Percentiles rank a stretch among this genome's conserved stretches.
Evolutionary conservation across 1,139 yeast species (phyloP).

Genomic region (Candida albicans): DNA sequence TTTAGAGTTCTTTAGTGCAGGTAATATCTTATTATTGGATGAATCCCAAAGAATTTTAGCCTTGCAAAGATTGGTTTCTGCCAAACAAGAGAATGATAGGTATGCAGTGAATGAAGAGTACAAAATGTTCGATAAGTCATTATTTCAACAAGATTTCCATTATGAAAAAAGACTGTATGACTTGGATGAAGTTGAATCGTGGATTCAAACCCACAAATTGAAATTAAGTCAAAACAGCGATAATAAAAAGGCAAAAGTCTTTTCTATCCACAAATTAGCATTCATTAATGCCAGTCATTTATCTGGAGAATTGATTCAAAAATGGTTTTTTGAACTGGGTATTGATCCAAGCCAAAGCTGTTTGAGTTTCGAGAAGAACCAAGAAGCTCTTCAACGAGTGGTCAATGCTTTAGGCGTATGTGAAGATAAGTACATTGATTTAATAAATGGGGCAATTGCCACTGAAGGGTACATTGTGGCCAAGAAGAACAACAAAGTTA

Average conservation of each 20-base stretch:
- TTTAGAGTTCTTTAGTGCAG: conserved; percentile 92
- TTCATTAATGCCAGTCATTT: conserved; percentile 71
- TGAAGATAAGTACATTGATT: conserved; percentile 35
- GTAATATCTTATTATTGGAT: conserved; percentile 80
- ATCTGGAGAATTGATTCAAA: conserved; percentile 75
- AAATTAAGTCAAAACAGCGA: conserved; percentile 19
- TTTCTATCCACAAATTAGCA: conserved; percentile 68
- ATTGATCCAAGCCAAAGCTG: conserved; percentile 48
- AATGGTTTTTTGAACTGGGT: conserved; percentile 46
- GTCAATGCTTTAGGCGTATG: conserved; percentile 51
- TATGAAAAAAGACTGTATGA: conserved; percentile 21
- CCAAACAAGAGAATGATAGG: conserved; percentile 58
- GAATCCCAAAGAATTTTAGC: conserved; percentile 66
- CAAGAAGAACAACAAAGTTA: conserved; percentile 51
- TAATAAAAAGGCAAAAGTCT: conserved; percentile 45
- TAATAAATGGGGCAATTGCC: conserved; percentile 22
- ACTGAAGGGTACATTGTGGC: conserved; percentile 66
- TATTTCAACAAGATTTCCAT: conserved; percentile 9
- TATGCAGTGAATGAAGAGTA: conserved; percentile 76
- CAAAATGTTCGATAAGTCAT: conserved; percentile 51
- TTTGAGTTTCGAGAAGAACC: conserved; percentile 31
- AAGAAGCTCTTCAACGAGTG: conserved; percentile 24
- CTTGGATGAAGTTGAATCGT: conserved; percentile 37
- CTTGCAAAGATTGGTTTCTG: conserved; percentile 75
- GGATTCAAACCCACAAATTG: conserved; percentile 49